Percentiles rank a stretch among this genome's conserved stretches.
Conservation (phyloP, 2,329 filamentous ascomycete species). For the Monosporascus sp. region DNA sequence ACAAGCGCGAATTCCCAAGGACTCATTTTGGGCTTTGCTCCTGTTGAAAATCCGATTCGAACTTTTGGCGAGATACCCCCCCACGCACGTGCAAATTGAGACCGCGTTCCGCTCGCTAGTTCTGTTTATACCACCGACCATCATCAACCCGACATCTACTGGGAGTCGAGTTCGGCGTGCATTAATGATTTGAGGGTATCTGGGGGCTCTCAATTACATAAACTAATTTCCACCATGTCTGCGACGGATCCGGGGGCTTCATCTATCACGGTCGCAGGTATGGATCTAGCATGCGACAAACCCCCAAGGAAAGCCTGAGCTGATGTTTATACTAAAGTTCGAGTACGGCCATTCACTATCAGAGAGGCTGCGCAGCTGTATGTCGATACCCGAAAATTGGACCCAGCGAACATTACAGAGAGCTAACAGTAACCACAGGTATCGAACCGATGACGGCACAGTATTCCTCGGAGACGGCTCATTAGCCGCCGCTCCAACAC, state of each 20-base stretch:
- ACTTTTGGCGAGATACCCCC: not conserved
- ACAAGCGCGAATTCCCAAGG: not conserved
- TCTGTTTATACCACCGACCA: not conserved
- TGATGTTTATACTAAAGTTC: slow-evolving; percentile 42
- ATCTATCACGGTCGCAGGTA: slow-evolving; percentile 56
- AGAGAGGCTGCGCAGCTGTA: slow-evolving; percentile 90
- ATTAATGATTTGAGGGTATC: slow-evolving; percentile 4
- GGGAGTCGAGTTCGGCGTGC: slow-evolving; percentile 2
- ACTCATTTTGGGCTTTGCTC: not conserved
- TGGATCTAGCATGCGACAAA: slow-evolving; percentile 10
- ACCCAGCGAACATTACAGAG: not conserved
- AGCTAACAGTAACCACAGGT: slow-evolving; percentile 31
- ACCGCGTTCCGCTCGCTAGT: not conserved
- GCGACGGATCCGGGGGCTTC: slow-evolving; percentile 42
- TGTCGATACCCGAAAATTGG: slow-evolving; percentile 15
- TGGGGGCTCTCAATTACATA: slow-evolving; percentile 1
- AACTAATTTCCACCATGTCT: slow-evolving; percentile 23
- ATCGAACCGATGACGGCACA: slow-evolving; percentile 73
- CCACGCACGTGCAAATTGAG: not conserved
- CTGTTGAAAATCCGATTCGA: not conserved
- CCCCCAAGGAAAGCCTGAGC: slow-evolving; percentile 6
- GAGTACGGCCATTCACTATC: slow-evolving; percentile 72
- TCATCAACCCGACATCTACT: not conserved
- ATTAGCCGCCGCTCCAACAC: slow-evolving; percentile 76
- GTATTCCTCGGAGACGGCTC: slow-evolving; percentile 96